phyloP scores from a whole-genome alignment of 345 rosid genomes.

The Brassica napus region Da-Ae NC_063435.1:6990501-6991000 shows the following conservation, averaged over 20 bases:
- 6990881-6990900: neutral
- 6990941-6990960: neutral
- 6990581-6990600: no score
- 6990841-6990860: constrained; percentile 10
- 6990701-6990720: neutral
- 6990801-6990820: neutral
- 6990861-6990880: neutral
- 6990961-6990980: neutral
- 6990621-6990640: no score
- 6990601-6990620: no score
- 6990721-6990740: neutral
- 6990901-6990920: neutral
- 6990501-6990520: neutral
- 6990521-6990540: no score
- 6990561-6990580: neutral
- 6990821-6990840: neutral
- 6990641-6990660: no score
- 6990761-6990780: constrained; percentile 19
- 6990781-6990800: constrained; percentile 32
- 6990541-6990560: neutral
- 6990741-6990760: neutral
- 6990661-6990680: no score
- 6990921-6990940: no score
- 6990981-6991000: no score
- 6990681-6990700: neutral